Conservation (phyloP, 169 alveolate genomes). For the Eimeria brunetti region DNA sequence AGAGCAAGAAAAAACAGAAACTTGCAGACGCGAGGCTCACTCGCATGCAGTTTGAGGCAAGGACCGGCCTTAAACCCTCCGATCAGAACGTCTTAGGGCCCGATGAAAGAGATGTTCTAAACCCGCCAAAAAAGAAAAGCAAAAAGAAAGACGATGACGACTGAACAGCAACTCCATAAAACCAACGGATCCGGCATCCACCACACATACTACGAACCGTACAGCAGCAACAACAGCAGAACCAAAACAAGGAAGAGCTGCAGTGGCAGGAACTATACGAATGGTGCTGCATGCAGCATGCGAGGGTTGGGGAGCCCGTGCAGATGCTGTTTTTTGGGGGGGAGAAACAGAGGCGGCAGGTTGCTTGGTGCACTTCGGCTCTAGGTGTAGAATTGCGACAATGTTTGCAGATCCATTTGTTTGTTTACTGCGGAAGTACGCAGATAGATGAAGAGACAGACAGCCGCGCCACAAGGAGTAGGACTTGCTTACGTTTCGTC, state of each 20-base stretch:
- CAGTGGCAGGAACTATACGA: too few species aligned
- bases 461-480: not conserved
- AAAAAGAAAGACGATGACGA: slow-evolving; percentile 24
- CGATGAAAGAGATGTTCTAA: not conserved
- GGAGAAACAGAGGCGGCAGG: not conserved
- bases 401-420: too few species aligned
- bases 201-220: too few species aligned
- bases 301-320: not conserved
- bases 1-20: slow-evolving; percentile 47
- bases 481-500: not conserved
- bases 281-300: not conserved
- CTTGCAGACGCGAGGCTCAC: slow-evolving; percentile 22
- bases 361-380: not conserved
- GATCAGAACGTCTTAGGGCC: slow-evolving; percentile 62
- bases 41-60: slow-evolving; percentile 58
- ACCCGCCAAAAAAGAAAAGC: not conserved
- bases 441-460: not conserved
- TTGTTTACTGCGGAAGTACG: not conserved
- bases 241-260: too few species aligned
- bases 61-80: slow-evolving; percentile 46
- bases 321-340: not conserved
- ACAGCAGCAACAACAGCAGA: too few species aligned
- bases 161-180: not conserved
- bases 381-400: not conserved
- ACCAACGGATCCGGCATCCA: not conserved